Percentiles rank a stretch among this genome's conserved stretches.
Conservation (phyloP, 441 rosid genomes). For the Hura crepitans region DNA sequence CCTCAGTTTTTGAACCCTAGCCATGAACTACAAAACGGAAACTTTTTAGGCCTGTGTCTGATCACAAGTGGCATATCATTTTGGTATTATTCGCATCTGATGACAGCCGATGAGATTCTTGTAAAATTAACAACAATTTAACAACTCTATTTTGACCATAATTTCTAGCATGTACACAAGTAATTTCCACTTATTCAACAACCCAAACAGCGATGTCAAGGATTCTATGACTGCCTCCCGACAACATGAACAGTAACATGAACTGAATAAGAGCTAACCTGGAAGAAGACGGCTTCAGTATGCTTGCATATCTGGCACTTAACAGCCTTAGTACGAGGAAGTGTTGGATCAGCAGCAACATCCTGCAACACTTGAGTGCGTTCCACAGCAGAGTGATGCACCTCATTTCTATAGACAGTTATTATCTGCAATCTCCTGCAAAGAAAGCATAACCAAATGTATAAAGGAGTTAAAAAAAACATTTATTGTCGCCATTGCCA, state of each 20-base stretch:
- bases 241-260: conserved; percentile 23
- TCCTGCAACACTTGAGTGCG: conserved; percentile 68
- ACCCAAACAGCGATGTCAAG: too few species aligned
- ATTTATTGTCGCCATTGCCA: neutral
- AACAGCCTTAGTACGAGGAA: conserved; percentile 76
- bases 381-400: conserved; percentile 63
- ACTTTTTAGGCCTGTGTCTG: too few species aligned
- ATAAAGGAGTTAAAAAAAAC: neutral
- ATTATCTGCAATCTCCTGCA: conserved; percentile 70
- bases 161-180: too few species aligned
- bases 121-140: too few species aligned
- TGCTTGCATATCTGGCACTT: conserved; percentile 52
- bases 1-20: too few species aligned
- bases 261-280: too few species aligned
- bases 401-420: conserved; percentile 70
- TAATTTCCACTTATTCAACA: too few species aligned
- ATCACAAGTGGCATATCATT: too few species aligned
- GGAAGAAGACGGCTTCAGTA: conserved; percentile 91
- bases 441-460: neutral
- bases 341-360: conserved; percentile 83
- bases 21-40: too few species aligned
- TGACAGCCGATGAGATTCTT: too few species aligned
- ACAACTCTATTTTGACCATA: too few species aligned
- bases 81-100: too few species aligned
- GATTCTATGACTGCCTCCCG: conserved; percentile 61